phyloP scores from a whole-genome alignment of 2,329 filamentous ascomycete species.

The Exophiala sp. region DNA sequence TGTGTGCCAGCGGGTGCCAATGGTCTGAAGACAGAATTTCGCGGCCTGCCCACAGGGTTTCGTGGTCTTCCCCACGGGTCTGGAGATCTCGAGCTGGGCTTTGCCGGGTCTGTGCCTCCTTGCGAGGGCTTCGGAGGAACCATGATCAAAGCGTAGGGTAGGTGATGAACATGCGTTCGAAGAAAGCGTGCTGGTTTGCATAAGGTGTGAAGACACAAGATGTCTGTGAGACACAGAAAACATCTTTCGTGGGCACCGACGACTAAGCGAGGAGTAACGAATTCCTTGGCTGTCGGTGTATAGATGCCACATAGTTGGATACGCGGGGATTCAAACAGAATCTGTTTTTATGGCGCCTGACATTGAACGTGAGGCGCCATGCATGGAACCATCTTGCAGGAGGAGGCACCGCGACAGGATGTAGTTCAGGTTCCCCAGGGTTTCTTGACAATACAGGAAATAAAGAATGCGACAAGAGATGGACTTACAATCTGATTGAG shows the following conservation, averaged over 20 bases:
- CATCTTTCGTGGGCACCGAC: neutral
- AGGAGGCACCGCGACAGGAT: neutral
- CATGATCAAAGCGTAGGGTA: neutral
- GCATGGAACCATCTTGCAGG: neutral
- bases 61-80: neutral
- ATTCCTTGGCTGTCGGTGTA: neutral
- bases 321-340: neutral
- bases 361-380: neutral
- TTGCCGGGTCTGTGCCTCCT: neutral
- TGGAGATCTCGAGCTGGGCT: neutral
- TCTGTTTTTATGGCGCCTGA: neutral
- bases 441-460: neutral
- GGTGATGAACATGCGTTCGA: neutral
- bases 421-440: neutral
- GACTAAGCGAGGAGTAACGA: neutral
- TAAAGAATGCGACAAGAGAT: neutral
- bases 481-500: slow-evolving; percentile 86
- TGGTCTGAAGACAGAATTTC: neutral
- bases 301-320: neutral
- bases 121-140: neutral
- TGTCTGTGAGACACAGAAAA: neutral
- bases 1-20: neutral
- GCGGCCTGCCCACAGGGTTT: neutral
- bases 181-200: neutral
- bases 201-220: neutral